phyloP scores from a whole-genome alignment of 129 eudicot genomes.

The Artemisia annua region DNA sequence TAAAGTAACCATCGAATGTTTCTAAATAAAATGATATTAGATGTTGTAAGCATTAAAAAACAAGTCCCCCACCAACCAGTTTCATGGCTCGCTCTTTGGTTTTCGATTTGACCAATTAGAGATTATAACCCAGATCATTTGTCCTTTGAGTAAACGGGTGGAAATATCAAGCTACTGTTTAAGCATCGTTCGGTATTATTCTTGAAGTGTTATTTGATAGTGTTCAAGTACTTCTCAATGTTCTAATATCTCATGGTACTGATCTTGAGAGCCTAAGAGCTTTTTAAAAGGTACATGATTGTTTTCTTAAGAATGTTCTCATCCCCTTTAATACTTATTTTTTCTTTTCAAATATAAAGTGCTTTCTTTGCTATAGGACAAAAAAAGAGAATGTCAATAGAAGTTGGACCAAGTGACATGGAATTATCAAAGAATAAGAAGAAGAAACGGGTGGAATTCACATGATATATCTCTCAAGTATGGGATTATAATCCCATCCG shows the following conservation, averaged over 20 bases:
- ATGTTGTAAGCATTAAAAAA: no score
- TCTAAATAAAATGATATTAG: no score
- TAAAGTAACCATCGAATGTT: neutral
- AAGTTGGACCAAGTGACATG: constrained; percentile 50
- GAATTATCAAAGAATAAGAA: constrained; percentile 65
- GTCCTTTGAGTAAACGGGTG: no score
- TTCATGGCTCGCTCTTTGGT: neutral
- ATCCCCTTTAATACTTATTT: neutral
- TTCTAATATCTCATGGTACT: neutral
- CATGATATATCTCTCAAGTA: constrained; percentile 24
- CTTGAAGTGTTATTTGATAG: neutral
- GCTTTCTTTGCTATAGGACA: constrained; percentile 43
- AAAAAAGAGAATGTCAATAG: constrained; percentile 66
- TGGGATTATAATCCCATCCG: no score
- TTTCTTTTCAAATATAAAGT: constrained; percentile 5
- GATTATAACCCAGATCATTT: no score
- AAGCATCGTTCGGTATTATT: neutral
- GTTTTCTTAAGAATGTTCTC: constrained; percentile 1
- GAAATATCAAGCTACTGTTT: neutral
- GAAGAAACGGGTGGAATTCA: constrained; percentile 46
- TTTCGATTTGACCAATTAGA: neutral
- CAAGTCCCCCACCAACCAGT: neutral
- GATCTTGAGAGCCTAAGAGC: constrained; percentile 45
- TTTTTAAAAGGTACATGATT: constrained; percentile 28
- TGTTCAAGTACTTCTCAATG: neutral